Evolutionary conservation across 1,284 basidiomycete species (phyloP), one percentile per base, ranked within the genome.

Genomic region (Rhodotorula sp.): DNA sequence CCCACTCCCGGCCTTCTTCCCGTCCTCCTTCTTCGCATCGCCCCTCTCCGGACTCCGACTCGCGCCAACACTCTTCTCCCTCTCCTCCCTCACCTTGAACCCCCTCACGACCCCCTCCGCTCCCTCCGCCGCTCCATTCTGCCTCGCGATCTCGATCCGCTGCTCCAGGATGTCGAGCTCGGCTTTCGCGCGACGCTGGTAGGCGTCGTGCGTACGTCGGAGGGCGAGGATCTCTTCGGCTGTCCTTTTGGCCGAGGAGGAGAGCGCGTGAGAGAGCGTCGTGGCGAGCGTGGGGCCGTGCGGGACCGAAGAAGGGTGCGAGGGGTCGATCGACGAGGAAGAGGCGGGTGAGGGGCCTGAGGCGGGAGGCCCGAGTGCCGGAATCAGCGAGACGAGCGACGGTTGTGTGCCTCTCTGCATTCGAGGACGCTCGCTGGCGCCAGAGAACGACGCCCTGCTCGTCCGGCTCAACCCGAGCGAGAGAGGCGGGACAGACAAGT

Each of bases 141-240:
- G 46, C 24, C 37, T 48, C 13, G 22, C 50, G 30, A 30, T 40
- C 30, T 58, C 59, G 26, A 70, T 51, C 44, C 70, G 37, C 15
- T 55, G 22, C 34, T 67, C 62, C 16, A 74, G 44, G 1, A 74
- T 59, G 8, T 72, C 68, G 5, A 66, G 37, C 48, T 74, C 72
- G 31, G 55, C 58, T 9, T 62, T 72, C 2, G 62, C 68, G 7
- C 72, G 34, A 5, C 57, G 28, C 7, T 68, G 63, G 47, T 58
- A 70, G 2, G 60, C 50, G 34, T 74, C 72, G 53, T 74, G 72
- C 20, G 40, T 22, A 2, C 70, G 18, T 1, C 70, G 26, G 6
- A 74, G 52, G 9, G 52, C n/a, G 56, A 74, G 58, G 37, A 74
- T 70, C 46, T 74, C 66, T 50, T 72, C 70, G 10, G 70, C 70